Evolutionary conservation across 345 rosid species (phyloP).

Genomic region (Gossypium turneri): DNA sequence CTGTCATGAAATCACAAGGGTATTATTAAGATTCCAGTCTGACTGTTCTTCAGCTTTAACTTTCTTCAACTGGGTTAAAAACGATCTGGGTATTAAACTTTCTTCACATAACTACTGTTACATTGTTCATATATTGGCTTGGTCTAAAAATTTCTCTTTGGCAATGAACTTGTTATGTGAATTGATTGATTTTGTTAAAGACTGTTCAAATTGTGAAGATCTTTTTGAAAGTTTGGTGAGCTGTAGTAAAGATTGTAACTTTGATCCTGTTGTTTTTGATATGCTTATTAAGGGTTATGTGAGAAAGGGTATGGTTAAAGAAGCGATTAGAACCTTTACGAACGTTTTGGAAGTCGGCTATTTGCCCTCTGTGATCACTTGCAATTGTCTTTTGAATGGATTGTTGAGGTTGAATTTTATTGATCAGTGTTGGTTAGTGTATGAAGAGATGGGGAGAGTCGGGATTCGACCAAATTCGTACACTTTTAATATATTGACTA

Average conservation of each 20-base stretch:
- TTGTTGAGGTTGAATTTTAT: constrained; percentile 47
- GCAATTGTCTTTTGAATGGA: constrained; percentile 74
- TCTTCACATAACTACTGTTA: constrained; percentile 44
- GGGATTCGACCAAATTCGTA: constrained; percentile 57
- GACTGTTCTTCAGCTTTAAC: constrained; percentile 47
- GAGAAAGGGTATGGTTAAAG: constrained; percentile 44
- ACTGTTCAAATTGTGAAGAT: constrained; percentile 24
- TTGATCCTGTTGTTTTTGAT: constrained; percentile 66
- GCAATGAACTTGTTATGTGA: constrained; percentile 57
- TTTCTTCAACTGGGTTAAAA: constrained; percentile 62
- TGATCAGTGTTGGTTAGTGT: constrained; percentile 68
- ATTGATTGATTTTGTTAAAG: constrained; percentile 29
- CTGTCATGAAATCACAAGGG: constrained; percentile 51
- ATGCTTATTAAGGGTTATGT: constrained; percentile 60
- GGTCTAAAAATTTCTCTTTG: constrained; percentile 41
- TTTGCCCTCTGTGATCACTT: constrained; percentile 61
- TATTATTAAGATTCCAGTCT: constrained; percentile 64
- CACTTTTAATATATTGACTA: constrained; percentile 78
- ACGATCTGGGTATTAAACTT: constrained; percentile 45
- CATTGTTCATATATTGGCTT: constrained; percentile 53
- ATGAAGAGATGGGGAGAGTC: constrained; percentile 55
- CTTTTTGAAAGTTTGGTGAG: constrained; percentile 42
- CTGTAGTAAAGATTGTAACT: constrained; percentile 53
- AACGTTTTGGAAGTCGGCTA: constrained; percentile 46
- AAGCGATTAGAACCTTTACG: constrained; percentile 39